A percentile compares a stretch with the other conserved stretches of the same genome.
Conservation (phyloP, 2,329 filamentous ascomycete species). For the Tolypocladium pustulatum region DNA sequence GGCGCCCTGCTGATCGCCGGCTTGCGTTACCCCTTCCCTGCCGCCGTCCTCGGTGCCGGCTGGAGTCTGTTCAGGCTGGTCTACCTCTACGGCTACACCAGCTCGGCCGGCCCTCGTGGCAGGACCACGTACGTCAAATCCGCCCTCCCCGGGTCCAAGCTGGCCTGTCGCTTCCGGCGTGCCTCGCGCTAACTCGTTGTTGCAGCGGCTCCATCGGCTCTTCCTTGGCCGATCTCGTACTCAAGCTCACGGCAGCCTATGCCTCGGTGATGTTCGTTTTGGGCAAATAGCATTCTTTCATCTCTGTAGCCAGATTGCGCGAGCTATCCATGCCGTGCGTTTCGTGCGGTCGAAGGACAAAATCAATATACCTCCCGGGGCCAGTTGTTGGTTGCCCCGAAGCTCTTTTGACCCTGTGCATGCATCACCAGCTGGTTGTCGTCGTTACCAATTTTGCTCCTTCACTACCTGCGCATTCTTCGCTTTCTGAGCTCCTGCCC, state of each 20-base stretch:
- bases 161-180: not conserved
- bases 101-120: slow-evolving; percentile 31
- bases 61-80: slow-evolving; percentile 43
- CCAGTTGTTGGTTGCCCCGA: not conserved
- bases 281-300: slow-evolving; percentile 11
- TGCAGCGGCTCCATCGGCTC: slow-evolving; percentile 24
- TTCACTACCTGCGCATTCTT: slow-evolving; percentile 14
- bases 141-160: not conserved
- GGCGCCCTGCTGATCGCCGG: slow-evolving; percentile 45
- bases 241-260: slow-evolving; percentile 35
- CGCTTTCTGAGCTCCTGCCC: slow-evolving; percentile 19
- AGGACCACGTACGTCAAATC: slow-evolving; percentile 23
- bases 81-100: slow-evolving; percentile 46
- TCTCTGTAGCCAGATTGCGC: not conserved
- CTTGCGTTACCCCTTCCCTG: slow-evolving; percentile 38
- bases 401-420: not conserved
- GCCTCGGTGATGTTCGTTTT: slow-evolving; percentile 27
- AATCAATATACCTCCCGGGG: not conserved
- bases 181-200: not conserved
- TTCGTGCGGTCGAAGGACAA: not conserved
- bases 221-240: slow-evolving; percentile 21
- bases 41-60: slow-evolving; percentile 35
- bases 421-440: not conserved
- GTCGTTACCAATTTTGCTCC: not conserved
- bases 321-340: not conserved